Base-by-base conservation (phyloP, 148 eudicot species). In the Rhododendron griersonianum region DNA sequence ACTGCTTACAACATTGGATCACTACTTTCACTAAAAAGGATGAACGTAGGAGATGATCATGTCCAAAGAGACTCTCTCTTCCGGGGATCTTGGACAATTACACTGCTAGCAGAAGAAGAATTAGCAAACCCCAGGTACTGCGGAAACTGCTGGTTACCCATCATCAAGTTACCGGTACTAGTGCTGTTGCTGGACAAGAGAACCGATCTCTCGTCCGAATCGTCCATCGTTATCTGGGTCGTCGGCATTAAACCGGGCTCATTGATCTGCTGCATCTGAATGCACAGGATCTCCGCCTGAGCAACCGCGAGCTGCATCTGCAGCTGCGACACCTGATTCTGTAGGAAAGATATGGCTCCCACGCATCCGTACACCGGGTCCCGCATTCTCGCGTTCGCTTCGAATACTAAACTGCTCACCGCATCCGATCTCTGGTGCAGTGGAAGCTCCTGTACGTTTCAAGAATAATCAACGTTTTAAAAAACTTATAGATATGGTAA, bases 281-380 rank as follows among this genome's bases (percentile, higher is more conserved):
- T 88, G 94, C 94, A 92, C 2, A 92, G 82, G 61, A 96, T 92
- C 90, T 96, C 98, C 3, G 99, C 93, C 86, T 95, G 94, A 84
- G 96, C 98, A 41, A 94, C 88, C 10, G 98, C 93, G 23, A 96
- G 89, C 86, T 96, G 98, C 99, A 92, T 95, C 84, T 96, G 96
- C 15, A 96, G 89, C 90, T 96, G 91, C 8, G 95, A 91, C 0
- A 96, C 98, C 88, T 95, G 95, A 78, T 87, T 93, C 85, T 96
- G 98, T n/a, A 96, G 85, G 85, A 86, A 93, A 9, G 99, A 93
- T 21, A 96, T 96, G 16, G 96, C 96, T 41, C 99, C 99, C 0
- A 96, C 99, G 78, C 98, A 96, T 14, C 98, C 98, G 28, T 96
- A 96, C 1, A 96, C 98, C 0, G 98, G 98, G 89, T 96, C 99